Conservation (phyloP, 2,329 filamentous ascomycete genomes). For the Colletotrichum tabaci region DNA sequence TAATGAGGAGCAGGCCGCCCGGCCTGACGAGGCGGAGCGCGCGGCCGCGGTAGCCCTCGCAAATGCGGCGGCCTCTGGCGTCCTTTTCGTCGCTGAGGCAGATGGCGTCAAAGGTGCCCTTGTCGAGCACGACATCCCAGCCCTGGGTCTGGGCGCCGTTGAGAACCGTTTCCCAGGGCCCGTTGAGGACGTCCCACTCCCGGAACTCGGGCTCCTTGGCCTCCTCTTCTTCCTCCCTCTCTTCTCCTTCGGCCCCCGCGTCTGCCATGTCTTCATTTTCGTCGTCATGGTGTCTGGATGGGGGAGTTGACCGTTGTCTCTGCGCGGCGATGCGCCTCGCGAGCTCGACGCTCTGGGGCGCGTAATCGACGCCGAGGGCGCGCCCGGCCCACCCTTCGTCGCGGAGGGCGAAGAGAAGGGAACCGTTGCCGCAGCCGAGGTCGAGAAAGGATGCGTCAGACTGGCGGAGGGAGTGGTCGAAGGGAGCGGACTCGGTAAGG, state of each 20-base stretch:
- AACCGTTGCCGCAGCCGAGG: conserved; percentile 94
- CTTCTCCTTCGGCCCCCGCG: conserved; percentile 33
- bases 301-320: conserved; percentile 41
- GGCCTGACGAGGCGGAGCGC: conserved; percentile 78
- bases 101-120: conserved; percentile 97
- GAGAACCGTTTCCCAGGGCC: conserved; percentile 54
- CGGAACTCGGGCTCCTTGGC: conserved; percentile 57
- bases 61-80: conserved; percentile 71
- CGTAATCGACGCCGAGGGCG: conserved; percentile 93
- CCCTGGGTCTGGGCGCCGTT: conserved; percentile 58
- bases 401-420: conserved; percentile 86
- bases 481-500: conserved; percentile 41
- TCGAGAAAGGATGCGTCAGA: conserved; percentile 78
- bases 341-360: conserved; percentile 79
- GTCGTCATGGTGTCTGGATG: conserved; percentile 38
- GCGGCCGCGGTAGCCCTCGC: conserved; percentile 81
- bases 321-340: conserved; percentile 72
- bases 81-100: conserved; percentile 76
- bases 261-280: conserved; percentile 44
- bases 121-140: conserved; percentile 96
- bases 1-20: conserved; percentile 85
- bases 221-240: conserved; percentile 31
- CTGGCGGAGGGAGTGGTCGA: conserved; percentile 41
- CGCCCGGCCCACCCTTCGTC: conserved; percentile 75
- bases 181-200: conserved; percentile 76